A percentile compares a stretch with the other conserved stretches of the same genome.
Evolutionary conservation across 495 filamentous ascomycete species (phyloP).

Genomic region (Neurospora sp.): DNA sequence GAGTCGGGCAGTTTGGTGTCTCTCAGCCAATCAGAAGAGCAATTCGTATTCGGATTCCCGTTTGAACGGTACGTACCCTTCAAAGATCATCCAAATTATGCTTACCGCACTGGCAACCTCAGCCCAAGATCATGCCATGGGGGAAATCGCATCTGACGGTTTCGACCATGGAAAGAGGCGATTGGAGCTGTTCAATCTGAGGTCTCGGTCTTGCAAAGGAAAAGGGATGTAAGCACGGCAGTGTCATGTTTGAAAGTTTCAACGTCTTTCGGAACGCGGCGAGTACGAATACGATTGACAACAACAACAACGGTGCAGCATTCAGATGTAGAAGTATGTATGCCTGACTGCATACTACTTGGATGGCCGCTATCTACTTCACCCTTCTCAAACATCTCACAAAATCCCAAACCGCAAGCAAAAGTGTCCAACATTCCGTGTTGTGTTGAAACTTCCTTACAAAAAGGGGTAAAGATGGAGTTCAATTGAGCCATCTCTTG

Average conservation of each 20-base stretch:
- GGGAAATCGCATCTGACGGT: not conserved
- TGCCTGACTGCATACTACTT: not conserved
- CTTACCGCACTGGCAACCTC: not conserved
- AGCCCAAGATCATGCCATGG: constrained; percentile 13
- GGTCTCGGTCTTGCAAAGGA: not conserved
- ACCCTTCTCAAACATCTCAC: not conserved
- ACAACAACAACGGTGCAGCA: not conserved
- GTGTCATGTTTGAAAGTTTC: not conserved
- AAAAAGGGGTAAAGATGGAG: not conserved
- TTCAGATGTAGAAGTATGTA: not conserved
- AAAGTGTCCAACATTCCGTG: not conserved
- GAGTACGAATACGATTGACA: not conserved
- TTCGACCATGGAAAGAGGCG: not conserved
- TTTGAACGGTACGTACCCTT: constrained; percentile 3
- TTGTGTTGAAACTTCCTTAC: not conserved
- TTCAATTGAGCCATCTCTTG: not conserved
- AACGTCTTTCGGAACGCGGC: not conserved
- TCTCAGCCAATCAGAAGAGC: constrained; percentile 13
- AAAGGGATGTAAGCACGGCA: not conserved
- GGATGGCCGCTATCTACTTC: not conserved
- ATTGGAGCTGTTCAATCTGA: not conserved
- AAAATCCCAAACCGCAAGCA: not conserved
- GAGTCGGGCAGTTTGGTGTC: not conserved
- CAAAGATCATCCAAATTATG: not conserved
- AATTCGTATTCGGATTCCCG: constrained; percentile 26